Evolutionary conservation across 495 filamentous ascomycete species (phyloP).

Genomic region (Xylaria scruposa): DNA sequence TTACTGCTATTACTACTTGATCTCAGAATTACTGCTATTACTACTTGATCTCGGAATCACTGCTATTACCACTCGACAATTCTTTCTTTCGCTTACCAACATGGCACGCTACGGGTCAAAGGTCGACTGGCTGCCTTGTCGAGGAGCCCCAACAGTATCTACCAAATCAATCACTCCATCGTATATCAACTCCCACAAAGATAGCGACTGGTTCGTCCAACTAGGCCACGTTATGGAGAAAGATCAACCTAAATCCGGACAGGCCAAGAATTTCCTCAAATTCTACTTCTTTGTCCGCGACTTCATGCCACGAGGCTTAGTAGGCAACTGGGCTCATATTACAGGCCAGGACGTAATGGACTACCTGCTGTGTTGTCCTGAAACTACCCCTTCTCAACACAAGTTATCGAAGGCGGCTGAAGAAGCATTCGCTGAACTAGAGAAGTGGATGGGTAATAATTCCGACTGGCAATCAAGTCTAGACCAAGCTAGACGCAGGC

Average conservation of each 20-base stretch:
- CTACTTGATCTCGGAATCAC: too few relatives aligned
- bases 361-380: background rate
- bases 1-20: too few relatives aligned
- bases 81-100: too few relatives aligned
- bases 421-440: background rate
- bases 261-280: background rate
- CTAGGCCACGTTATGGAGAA: background rate
- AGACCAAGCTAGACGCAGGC: too few relatives aligned
- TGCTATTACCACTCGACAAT: too few relatives aligned
- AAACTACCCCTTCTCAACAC: background rate
- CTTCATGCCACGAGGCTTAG: background rate
- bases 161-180: too few relatives aligned
- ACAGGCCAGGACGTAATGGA: background rate
- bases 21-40: too few relatives aligned
- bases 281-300: background rate
- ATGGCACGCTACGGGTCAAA: too few relatives aligned
- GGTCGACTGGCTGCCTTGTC: too few relatives aligned
- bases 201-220: background rate
- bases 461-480: too few relatives aligned
- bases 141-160: too few relatives aligned
- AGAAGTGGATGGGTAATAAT: background rate
- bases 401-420: background rate
- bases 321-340: background rate
- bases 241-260: background rate
- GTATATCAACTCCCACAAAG: too few relatives aligned